Percentiles rank a stretch among this genome's conserved stretches.
Evolutionary conservation across 345 rosid genomes (phyloP).

Genomic region (Lepidium sativum): DNA sequence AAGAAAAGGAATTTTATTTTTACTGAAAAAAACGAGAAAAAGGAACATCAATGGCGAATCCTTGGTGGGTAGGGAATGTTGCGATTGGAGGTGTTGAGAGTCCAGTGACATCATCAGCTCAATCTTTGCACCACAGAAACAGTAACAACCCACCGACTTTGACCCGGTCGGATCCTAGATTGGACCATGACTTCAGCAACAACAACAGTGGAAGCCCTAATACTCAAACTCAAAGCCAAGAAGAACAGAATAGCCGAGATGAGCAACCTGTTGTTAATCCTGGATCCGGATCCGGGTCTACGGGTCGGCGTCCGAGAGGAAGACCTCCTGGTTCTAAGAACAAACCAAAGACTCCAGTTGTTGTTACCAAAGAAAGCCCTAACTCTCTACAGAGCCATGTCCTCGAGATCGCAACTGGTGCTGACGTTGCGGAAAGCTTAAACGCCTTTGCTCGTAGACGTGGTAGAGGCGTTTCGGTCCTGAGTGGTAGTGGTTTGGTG

Average conservation of each 20-base stretch:
- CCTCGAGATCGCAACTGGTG: slow-evolving; percentile 65
- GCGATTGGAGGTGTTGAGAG: slow-evolving; percentile 56
- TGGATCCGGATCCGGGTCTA: slow-evolving; percentile 33
- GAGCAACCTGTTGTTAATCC: slow-evolving; percentile 19
- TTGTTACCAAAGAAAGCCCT: slow-evolving; percentile 81
- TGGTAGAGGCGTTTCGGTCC: slow-evolving; percentile 67
- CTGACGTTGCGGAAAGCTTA: slow-evolving; percentile 60
- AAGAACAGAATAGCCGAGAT: slow-evolving; percentile 45
- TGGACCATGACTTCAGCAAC: slow-evolving; percentile 52
- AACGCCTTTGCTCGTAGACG: slow-evolving; percentile 57
- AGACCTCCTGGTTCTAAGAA: slow-evolving; percentile 88
- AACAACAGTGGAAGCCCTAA: slow-evolving; percentile 32
- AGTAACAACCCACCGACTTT: slow-evolving; percentile 23
- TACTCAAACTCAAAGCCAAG: slow-evolving; percentile 34
- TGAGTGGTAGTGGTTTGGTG: slow-evolving; percentile 78
- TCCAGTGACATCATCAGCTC: slow-evolving; percentile 38
- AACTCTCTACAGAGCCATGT: slow-evolving; percentile 81
- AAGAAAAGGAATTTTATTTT: background rate
- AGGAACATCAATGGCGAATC: slow-evolving; percentile 53
- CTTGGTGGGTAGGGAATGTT: slow-evolving; percentile 79
- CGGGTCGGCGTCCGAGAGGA: slow-evolving; percentile 70
- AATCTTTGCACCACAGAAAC: slow-evolving; percentile 42
- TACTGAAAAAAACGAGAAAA: background rate
- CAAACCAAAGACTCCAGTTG: slow-evolving; percentile 62
- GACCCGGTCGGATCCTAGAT: slow-evolving; percentile 34